Percentiles rank a stretch among this genome's conserved stretches.
These are phyloP conservation scores for Magnolia changhungtana DNA, from an alignment of 164 flowering plant genomes.

Conservation along the genomic window DNA sequence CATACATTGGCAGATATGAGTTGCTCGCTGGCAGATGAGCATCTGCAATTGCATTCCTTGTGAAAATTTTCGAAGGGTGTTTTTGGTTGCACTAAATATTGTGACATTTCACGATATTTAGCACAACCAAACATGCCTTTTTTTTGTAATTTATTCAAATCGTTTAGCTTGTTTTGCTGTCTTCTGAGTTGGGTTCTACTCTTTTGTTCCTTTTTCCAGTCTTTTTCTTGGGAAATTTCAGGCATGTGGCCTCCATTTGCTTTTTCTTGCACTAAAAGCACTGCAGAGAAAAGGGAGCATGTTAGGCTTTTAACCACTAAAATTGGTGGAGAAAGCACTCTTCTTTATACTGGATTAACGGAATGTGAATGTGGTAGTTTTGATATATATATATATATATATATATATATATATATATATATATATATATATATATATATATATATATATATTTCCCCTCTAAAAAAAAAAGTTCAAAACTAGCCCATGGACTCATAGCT, in stretches of 20 bases:
- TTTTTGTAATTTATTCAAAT: too few species aligned
- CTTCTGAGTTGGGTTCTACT: neutral
- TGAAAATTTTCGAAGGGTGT: too few species aligned
- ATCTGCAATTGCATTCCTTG: too few species aligned
- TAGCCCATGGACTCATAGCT: neutral
- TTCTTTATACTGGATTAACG: neutral
- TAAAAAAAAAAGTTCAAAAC: neutral
- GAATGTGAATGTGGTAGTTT: neutral
- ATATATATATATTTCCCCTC: too few species aligned
- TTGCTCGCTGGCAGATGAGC: too few species aligned
- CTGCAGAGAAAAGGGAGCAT: neutral
- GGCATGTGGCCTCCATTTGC: neutral
- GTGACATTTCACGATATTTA: too few species aligned
- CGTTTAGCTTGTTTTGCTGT: neutral
- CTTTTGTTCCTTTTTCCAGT: neutral
- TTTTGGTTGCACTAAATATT: too few species aligned
- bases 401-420: too few species aligned
- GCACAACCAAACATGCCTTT: too few species aligned
- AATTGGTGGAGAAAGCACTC: neutral
- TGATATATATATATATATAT: too few species aligned
- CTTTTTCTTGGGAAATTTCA: neutral
- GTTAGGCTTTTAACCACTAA: neutral
- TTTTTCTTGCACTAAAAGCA: neutral
- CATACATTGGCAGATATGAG: too few species aligned
- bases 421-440: too few species aligned